These are phyloP conservation scores for Cordyceps pruinosa DNA, from an alignment of 2,329 filamentous ascomycete genomes.

Conservation along the genomic window DNA sequence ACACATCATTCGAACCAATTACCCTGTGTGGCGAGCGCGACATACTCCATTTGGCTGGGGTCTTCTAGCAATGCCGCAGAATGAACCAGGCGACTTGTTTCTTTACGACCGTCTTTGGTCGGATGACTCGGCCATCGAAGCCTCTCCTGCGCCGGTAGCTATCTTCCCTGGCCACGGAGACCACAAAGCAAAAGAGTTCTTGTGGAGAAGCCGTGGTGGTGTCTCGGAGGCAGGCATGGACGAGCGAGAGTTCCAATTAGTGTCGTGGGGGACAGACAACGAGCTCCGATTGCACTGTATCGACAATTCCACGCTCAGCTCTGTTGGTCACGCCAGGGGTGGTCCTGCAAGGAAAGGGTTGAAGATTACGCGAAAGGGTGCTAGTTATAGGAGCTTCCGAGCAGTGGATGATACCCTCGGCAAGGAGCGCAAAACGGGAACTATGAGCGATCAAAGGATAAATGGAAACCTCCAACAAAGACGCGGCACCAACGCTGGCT, in stretches of 20 bases:
- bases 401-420: slow-evolving; percentile 56
- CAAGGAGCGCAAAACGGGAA: slow-evolving; percentile 51
- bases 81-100: slow-evolving; percentile 76
- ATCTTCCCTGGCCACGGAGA: slow-evolving; percentile 56
- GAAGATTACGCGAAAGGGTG: slow-evolving; percentile 73
- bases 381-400: slow-evolving; percentile 77
- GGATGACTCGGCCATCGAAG: slow-evolving; percentile 37
- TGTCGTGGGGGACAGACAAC: slow-evolving; percentile 87
- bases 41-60: slow-evolving; percentile 88
- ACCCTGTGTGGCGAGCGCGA: slow-evolving; percentile 84
- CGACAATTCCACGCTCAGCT: slow-evolving; percentile 54
- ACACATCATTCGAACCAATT: slow-evolving; percentile 71
- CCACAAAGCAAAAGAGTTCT: slow-evolving; percentile 78
- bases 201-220: slow-evolving; percentile 74
- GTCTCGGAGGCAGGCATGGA: slow-evolving; percentile 64
- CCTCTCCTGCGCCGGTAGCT: slow-evolving; percentile 41
- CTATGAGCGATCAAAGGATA: slow-evolving; percentile 54
- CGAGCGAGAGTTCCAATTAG: slow-evolving; percentile 82
- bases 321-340: slow-evolving; percentile 69
- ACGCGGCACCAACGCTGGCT: slow-evolving; percentile 37
- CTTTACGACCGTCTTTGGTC: slow-evolving; percentile 64
- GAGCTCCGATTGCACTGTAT: slow-evolving; percentile 73
- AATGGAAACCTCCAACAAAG: slow-evolving; percentile 35
- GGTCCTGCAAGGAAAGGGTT: slow-evolving; percentile 56
- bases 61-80: slow-evolving; percentile 84